A percentile compares a stretch with the other conserved stretches of the same genome.
phyloP scores from a whole-genome alignment of 192 early-diverging fungal species.

The Podila epicladia region DNA sequence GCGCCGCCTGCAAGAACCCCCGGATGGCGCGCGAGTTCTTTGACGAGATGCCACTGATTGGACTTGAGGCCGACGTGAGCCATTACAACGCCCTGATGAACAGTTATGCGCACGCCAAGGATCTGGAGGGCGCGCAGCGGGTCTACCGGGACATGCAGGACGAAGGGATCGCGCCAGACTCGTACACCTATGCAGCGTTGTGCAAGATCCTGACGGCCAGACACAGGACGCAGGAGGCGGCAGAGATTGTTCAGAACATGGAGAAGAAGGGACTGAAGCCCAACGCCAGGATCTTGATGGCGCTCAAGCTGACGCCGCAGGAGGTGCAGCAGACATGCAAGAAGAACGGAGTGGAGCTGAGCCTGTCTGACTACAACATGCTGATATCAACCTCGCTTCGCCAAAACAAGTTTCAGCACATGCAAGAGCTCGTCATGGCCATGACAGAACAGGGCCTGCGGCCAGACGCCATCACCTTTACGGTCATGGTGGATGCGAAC shows the following conservation, averaged over 20 bases:
- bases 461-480: constrained; percentile 28
- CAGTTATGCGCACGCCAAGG: constrained; percentile 20
- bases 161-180: constrained; percentile 12
- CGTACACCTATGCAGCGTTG: constrained; percentile 37
- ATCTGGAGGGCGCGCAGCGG: constrained; percentile 8
- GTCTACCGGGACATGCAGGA: constrained; percentile 28
- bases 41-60: constrained; percentile 42
- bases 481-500: constrained; percentile 38
- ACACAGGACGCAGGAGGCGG: neutral
- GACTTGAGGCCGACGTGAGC: constrained; percentile 1
- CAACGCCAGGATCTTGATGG: constrained; percentile 22
- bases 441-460: constrained; percentile 14
- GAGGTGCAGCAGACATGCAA: constrained; percentile 14
- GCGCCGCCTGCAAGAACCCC: constrained; percentile 18
- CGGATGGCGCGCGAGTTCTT: constrained; percentile 25
- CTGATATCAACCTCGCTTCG: constrained; percentile 18
- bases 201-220: neutral
- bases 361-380: constrained; percentile 12
- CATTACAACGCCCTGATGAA: constrained; percentile 48
- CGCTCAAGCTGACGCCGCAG: constrained; percentile 1
- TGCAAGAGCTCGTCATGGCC: constrained; percentile 5
- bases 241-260: neutral
- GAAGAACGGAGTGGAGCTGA: constrained; percentile 5
- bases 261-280: neutral
- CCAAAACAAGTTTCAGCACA: constrained; percentile 16